phyloP scores from a whole-genome alignment of 2,329 filamentous ascomycete species.

The Aspergillus pseudonomiae region DNA sequence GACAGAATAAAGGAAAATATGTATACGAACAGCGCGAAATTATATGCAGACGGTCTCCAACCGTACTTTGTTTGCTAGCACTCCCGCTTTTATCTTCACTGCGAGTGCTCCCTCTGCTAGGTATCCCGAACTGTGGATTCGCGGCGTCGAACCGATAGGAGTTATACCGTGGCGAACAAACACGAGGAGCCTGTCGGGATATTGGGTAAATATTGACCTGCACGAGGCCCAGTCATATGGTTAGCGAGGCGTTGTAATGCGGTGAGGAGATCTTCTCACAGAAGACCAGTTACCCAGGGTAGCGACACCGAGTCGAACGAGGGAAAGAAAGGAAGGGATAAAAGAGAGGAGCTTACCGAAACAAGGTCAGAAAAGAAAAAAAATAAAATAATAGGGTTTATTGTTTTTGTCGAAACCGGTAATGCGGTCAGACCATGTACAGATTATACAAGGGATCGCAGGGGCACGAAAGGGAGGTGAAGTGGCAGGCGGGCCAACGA shows the following conservation, averaged over 20 bases:
- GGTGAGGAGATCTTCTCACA: background rate
- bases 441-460: conserved; percentile 34
- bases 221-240: conserved; percentile 17
- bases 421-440: conserved; percentile 33
- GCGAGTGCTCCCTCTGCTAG: background rate
- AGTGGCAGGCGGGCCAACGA: conserved; percentile 24
- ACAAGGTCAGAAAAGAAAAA: conserved; percentile 14
- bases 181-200: conserved; percentile 35
- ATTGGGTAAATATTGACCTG: conserved; percentile 32
- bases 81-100: background rate
- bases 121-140: background rate
- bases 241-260: conserved; percentile 10
- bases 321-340: conserved; percentile 17
- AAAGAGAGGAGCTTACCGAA: conserved; percentile 25
- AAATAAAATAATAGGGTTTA: conserved; percentile 20
- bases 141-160: background rate
- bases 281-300: background rate
- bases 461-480: conserved; percentile 30
- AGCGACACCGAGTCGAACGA: conserved; percentile 7
- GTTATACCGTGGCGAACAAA: conserved; percentile 11
- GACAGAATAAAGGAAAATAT: conserved; percentile 20
- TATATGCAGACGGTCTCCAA: conserved; percentile 28
- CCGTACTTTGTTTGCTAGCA: background rate
- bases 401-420: conserved; percentile 24
- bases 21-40: conserved; percentile 25